Percentiles rank a stretch among this genome's conserved stretches.
Conservation (phyloP, 345 rosid species). For the Hibiscus syriacus region DNA sequence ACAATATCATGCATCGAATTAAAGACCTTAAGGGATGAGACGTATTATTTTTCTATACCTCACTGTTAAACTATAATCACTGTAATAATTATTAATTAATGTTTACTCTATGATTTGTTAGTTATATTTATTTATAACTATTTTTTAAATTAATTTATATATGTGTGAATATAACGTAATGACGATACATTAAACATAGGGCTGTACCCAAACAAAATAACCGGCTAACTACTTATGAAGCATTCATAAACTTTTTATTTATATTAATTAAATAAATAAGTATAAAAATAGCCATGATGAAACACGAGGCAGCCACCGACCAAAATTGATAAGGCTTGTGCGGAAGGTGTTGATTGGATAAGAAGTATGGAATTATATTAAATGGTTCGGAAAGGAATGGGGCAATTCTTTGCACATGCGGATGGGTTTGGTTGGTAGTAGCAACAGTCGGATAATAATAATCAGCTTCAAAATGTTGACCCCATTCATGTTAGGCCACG, state of each 20-base stretch:
- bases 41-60: not conserved
- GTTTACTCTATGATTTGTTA: no score
- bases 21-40: not conserved
- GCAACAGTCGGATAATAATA: not conserved
- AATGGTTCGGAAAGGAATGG: not conserved
- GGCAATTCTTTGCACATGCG: constrained; percentile 10
- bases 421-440: constrained; percentile 3
- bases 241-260: not conserved
- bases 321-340: constrained; percentile 7
- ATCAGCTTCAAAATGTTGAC: not conserved
- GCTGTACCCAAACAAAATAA: no score
- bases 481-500: not conserved
- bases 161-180: no score
- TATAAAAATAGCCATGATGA: not conserved
- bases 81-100: not conserved
- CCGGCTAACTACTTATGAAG: no score
- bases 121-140: no score
- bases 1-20: constrained; percentile 2
- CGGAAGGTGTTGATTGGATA: constrained; percentile 14
- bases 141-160: no score
- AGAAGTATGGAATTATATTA: not conserved
- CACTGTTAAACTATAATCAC: not conserved
- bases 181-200: not conserved
- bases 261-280: not conserved
- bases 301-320: constrained; percentile 30